Conservation (phyloP, 2,329 filamentous ascomycete species). For the Sporothrix brasiliensis region DNA sequence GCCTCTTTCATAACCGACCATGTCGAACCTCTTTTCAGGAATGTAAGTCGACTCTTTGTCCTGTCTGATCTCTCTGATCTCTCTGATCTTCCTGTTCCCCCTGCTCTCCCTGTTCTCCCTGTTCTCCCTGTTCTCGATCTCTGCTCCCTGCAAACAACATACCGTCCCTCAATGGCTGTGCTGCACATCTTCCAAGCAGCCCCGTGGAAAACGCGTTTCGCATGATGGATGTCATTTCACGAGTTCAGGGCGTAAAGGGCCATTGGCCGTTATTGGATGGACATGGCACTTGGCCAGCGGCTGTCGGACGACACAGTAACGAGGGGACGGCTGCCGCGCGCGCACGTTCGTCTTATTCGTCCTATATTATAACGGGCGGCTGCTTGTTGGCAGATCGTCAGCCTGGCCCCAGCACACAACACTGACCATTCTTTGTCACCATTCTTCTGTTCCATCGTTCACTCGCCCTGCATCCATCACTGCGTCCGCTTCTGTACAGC, state of each 20-base stretch:
- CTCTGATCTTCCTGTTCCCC: no score
- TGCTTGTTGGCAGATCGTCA: background rate
- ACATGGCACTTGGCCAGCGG: slow-evolving; percentile 2
- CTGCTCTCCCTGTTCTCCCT: background rate
- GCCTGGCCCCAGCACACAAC: background rate
- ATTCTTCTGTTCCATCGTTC: background rate
- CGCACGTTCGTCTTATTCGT: slow-evolving; percentile 16
- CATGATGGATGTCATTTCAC: slow-evolving; percentile 12
- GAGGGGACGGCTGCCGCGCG: slow-evolving; percentile 10
- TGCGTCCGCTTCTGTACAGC: background rate
- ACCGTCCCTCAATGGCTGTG: slow-evolving; percentile 4
- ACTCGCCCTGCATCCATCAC: slow-evolving; percentile 9
- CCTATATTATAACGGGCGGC: background rate
- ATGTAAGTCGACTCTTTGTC: slow-evolving; percentile 35
- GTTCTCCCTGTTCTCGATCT: background rate
- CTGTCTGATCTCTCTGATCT: background rate
- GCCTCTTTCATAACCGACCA: slow-evolving; percentile 31
- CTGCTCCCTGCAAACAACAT: background rate
- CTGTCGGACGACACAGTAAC: slow-evolving; percentile 3
- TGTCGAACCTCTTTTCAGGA: slow-evolving; percentile 42
- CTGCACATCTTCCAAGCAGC: slow-evolving; percentile 25
- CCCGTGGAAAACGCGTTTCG: slow-evolving; percentile 24
- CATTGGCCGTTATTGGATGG: background rate
- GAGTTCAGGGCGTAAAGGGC: background rate
- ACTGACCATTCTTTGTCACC: background rate